Conservation (phyloP, 78 protist genomes). For the Dictyostelium capitatum region DNA sequence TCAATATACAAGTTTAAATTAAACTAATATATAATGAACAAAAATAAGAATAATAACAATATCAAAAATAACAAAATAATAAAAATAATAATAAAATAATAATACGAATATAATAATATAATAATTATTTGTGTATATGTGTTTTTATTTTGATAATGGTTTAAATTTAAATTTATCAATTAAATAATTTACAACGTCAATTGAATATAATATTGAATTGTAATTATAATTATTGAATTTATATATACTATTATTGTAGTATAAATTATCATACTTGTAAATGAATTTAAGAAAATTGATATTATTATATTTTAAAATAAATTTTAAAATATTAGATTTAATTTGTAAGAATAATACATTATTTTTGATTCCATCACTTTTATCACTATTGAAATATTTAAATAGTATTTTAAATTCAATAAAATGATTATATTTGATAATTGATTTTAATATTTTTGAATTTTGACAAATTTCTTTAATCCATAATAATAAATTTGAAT, state of each 20-base stretch:
- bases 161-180: background rate
- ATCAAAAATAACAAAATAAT: too few relatives aligned
- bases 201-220: background rate
- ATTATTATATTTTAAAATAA: background rate
- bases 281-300: background rate
- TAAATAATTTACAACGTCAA: background rate
- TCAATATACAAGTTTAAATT: slow-evolving; percentile 11
- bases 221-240: background rate
- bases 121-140: too few relatives aligned
- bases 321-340: background rate
- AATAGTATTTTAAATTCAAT: background rate
- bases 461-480: too few relatives aligned
- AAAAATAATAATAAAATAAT: too few relatives aligned
- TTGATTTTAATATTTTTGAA: background rate
- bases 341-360: background rate
- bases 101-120: too few relatives aligned
- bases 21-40: background rate
- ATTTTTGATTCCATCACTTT: background rate
- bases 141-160: background rate
- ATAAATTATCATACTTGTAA: background rate
- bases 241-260: background rate
- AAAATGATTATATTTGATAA: background rate
- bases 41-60: too few relatives aligned
- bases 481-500: background rate
- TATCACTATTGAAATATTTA: background rate